Evolutionary conservation across 495 filamentous ascomycete species (phyloP), one percentile per base, ranked within the genome.

Genomic region (Xylaria bambusicola): DNA sequence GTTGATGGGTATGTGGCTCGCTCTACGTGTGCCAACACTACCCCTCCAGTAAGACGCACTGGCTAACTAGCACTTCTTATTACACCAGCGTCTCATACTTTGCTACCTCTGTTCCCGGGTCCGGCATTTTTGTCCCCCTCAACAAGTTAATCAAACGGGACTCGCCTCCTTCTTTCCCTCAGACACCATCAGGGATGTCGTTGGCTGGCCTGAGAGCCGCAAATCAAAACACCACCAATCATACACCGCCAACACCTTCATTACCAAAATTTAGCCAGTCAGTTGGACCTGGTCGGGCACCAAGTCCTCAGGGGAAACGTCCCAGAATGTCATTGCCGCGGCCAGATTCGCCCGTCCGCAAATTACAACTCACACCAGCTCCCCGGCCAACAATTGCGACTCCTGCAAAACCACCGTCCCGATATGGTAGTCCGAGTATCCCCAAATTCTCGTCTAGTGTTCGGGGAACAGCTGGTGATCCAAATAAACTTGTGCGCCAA

Each of bases 91-190:
- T 86, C 29, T 85, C 80, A 52, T 98, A 98, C 75, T 98, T 98
- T 69, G 81, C 79, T 3, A 96, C 95, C 7, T 82, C 84, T 2
- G 75, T 85, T 35, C 82, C 88, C 12, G 90, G 90, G 27, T 85
- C 93, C 6, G 94, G 94, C 29, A 98, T 99, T 66, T 99, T 99
- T 68, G 83, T 99, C 5, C 95, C 94, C 10, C 82, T 96, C 53
- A 88, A 88, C 73, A 93, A 93, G 71, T 88, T 88, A 42, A 81
- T 83, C 62, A 93, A 89, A 23, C 84, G 86, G 42, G 75, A 81
- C 57, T 87, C 83, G 62, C 84, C 55, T 13, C 62, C 77, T 54
- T 81, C 83, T n/a, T 84, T 81, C 65, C 83, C 87, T 13, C 75
- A 80, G 27, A 91, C 87, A 9, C 91, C 92, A 9, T 84, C 84